These are phyloP conservation scores for Biscogniauxia mediterranea DNA, from an alignment of 2,329 filamentous ascomycete genomes.

Conservation along the genomic window DNA sequence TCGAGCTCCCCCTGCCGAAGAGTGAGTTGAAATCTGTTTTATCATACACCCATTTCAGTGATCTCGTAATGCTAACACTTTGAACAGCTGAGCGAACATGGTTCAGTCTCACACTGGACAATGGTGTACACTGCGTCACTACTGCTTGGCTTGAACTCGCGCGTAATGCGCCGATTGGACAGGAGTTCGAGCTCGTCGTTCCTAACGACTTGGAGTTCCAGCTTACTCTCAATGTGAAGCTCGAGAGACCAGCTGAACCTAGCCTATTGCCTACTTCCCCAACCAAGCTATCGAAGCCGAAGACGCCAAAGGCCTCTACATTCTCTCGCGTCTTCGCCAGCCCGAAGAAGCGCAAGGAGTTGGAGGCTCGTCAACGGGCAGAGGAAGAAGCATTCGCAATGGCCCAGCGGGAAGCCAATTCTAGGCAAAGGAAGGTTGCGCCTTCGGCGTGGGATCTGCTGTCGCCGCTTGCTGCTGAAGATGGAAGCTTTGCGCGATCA, in stretches of 20 bases:
- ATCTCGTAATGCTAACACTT: constrained; percentile 16
- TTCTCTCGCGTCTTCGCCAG: constrained; percentile 93
- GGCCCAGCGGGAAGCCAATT: constrained; percentile 62
- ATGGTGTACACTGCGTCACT: constrained; percentile 95
- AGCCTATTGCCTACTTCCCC: constrained; percentile 54
- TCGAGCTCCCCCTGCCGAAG: constrained; percentile 86
- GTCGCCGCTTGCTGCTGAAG: constrained; percentile 80
- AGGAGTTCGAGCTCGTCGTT: constrained; percentile 97
- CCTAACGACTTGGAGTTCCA: constrained; percentile 99
- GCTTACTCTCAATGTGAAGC: constrained; percentile 91
- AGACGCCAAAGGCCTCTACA: constrained; percentile 79
- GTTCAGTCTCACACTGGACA: constrained; percentile 97
- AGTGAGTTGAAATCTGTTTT: constrained; percentile 57
- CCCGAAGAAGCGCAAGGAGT: constrained; percentile 94
- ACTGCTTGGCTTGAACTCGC: constrained; percentile 93
- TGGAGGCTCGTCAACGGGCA: constrained; percentile 79
- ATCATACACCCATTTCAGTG: not conserved
- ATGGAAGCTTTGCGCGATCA: constrained; percentile 90
- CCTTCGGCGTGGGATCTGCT: constrained; percentile 83
- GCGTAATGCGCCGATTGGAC: constrained; percentile 88
- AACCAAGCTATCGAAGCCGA: constrained; percentile 64
- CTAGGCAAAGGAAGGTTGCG: constrained; percentile 59
- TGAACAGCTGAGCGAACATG: constrained; percentile 77
- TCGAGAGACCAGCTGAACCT: constrained; percentile 71
- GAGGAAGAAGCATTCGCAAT: constrained; percentile 73